Evolutionary conservation across 192 early-diverging fungal genomes (phyloP).

Genomic region (Umbelopsis ramanniana): DNA sequence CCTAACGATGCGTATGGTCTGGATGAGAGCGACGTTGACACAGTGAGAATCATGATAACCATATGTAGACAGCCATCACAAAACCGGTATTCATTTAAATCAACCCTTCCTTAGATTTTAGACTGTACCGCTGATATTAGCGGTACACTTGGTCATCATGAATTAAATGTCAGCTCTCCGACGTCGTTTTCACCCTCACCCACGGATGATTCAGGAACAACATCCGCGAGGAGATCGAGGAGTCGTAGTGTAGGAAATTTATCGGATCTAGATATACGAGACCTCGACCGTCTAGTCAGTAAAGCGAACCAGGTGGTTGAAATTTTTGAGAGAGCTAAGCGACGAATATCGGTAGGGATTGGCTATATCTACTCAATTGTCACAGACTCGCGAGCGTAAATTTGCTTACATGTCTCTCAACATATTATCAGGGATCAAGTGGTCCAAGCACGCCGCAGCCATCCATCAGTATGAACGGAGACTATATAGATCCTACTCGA

Average conservation of each 20-base stretch:
- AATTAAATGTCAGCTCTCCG: not conserved
- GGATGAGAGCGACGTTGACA: not conserved
- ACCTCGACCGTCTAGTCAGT: constrained; percentile 6
- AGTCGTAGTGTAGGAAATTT: not conserved
- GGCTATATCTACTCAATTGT: not conserved
- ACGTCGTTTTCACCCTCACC: not conserved
- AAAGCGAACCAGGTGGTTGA: constrained; percentile 12
- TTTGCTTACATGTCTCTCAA: not conserved
- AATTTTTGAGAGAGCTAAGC: constrained; percentile 3
- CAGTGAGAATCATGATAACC: not conserved
- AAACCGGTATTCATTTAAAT: not conserved
- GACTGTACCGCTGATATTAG: constrained; percentile 6
- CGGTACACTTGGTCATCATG: not conserved
- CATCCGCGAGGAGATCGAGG: not conserved
- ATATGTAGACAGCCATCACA: not conserved
- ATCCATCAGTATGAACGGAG: not conserved
- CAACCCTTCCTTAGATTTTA: not conserved
- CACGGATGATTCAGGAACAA: not conserved
- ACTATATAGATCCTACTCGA: not conserved
- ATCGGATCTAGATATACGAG: not conserved
- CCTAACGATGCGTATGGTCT: not conserved
- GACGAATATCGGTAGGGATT: not conserved
- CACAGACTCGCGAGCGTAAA: not conserved
- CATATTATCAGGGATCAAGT: not conserved
- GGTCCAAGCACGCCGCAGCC: not conserved